Base-by-base conservation (phyloP, 768 basidiomycete genomes). In the Cyclocybe cylindracea region DNA sequence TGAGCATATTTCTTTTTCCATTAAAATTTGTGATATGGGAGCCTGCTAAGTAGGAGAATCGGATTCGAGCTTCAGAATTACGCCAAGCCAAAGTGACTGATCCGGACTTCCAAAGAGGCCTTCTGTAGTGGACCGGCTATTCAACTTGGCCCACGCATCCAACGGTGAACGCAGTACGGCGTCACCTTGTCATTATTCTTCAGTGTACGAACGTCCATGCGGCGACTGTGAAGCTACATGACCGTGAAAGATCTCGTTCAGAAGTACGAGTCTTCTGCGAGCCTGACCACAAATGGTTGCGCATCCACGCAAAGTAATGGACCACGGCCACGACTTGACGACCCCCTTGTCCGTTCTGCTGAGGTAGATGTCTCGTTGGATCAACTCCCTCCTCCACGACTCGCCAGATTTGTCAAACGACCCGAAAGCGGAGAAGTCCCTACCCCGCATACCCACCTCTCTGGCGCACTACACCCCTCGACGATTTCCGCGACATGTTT, bases 211-310 rank as follows among this genome's bases (percentile, higher is more conserved):
- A 46, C 24, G 34, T 42, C 40, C 50, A 63, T 58, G 67, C 44
- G 38, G 34, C 39, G 37, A 33, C 56, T 43, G 44, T 47, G 38
- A 51, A 35, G 29, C 45, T 53, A 44, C n/a, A 72, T 70, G 68
- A 51, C 66, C 32, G 66, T 70, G 45, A 69, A 72, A 62, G 70
- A 72, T 36, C 63, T 72, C 43, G 61, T 70, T 48, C 59, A 66
- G 32, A 58, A 61, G 39, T 72, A 66, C 52, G 71, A 74, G 51
- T 55, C 55, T 41, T 42, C 51, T 13, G 40, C 50, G 18, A 18
- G 48, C 35, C 44, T 18, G 10, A 13, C 24, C 24, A 24, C 24
- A 24, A 24, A 24, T 24, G 24, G 24, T 24, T 5, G 5, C 24
- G 24, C 24, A 24, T 24, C 24, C 24, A 24, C 24, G 24, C 24